Evolutionary conservation across 148 eudicot genomes (phyloP), one percentile per base, ranked within the genome.

Genomic region (Agrostemma githago): DNA sequence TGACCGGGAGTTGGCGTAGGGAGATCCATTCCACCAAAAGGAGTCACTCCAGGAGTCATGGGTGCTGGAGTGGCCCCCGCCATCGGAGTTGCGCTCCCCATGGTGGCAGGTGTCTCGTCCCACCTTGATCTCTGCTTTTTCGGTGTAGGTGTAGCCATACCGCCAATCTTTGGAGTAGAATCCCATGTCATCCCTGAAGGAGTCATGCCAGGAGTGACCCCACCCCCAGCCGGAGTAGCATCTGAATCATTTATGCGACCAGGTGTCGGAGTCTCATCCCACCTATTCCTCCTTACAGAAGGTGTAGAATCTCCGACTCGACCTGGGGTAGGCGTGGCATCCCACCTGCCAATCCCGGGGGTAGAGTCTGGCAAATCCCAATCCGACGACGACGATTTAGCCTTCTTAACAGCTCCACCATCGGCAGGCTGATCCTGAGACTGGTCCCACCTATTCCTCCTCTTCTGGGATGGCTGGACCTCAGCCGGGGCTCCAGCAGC

Each of bases 111-210:
- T 68, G 98, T 94, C 80, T 94, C 98, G 74, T 94, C 98, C 98
- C 97, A 91, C 81, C 98, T 89, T 4, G 98, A 94, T 60, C 97
- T 86, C 82, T 94, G 98, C 8, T 92, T 77, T 77, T 91, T 94
- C 3, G 98, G 98, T 0, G 98, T 93, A 2, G 98, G 97, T 12
- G 98, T 93, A 3, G 92, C 97, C 74, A 91, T 76, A 38, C 96
- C 98, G 3, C 85, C 62, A 3, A 89, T 71, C 76, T 91, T 93
- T 1, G 98, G 98, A 8, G 98, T 93, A 42, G 97, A 89, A 80
- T 93, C 98, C 98, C 98, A 93, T 16, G 98, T 82, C 95, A 91
- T 91, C 10, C 98, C 97, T 54, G 97, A 86, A 16, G 98, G 97
- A 6, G 97, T 91, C 34, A 94, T 92, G 37, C 98, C 98, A 7